Percentiles rank a stretch among this genome's conserved stretches.
phyloP scores from a whole-genome alignment of 1,284 basidiomycete genomes.

The Heterobasidion occidentale region DNA sequence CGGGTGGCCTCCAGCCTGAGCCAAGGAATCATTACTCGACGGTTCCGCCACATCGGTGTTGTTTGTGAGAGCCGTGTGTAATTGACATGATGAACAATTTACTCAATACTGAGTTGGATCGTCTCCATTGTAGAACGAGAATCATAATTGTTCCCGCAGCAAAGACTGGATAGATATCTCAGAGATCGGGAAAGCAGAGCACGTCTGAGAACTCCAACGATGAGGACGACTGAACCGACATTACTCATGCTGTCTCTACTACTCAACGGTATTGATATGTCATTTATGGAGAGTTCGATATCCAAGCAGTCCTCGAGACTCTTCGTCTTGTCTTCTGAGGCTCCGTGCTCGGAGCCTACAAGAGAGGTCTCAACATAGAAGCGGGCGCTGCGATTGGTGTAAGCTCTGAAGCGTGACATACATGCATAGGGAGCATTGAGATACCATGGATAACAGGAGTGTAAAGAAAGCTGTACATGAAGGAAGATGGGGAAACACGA shows the following conservation, averaged over 20 bases:
- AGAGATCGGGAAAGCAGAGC: neutral
- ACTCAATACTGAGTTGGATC: constrained; percentile 69
- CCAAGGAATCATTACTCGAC: constrained; percentile 37
- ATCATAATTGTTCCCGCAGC: constrained; percentile 31
- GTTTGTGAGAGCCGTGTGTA: no score
- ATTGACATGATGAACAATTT: constrained; percentile 1
- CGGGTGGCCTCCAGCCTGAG: constrained; percentile 3
- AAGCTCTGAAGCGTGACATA: neutral
- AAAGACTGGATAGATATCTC: neutral
- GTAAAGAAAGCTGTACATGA: constrained; percentile 12
- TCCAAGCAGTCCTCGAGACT: no score
- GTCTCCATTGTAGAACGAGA: constrained; percentile 45
- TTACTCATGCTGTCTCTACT: no score
- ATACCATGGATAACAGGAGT: neutral
- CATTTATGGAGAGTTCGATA: no score
- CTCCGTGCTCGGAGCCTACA: neutral
- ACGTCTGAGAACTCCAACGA: neutral
- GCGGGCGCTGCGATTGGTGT: neutral
- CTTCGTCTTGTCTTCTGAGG: no score
- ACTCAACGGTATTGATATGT: no score
- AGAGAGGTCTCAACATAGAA: neutral
- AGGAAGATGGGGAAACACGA: constrained; percentile 11
- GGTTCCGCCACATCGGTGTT: constrained; percentile 33
- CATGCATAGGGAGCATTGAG: neutral
- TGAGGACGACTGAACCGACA: no score